Percentiles rank a stretch among this genome's conserved stretches.
Evolutionary conservation across 1,284 basidiomycete species (phyloP).

Genomic region (Abortiporus biennis): DNA sequence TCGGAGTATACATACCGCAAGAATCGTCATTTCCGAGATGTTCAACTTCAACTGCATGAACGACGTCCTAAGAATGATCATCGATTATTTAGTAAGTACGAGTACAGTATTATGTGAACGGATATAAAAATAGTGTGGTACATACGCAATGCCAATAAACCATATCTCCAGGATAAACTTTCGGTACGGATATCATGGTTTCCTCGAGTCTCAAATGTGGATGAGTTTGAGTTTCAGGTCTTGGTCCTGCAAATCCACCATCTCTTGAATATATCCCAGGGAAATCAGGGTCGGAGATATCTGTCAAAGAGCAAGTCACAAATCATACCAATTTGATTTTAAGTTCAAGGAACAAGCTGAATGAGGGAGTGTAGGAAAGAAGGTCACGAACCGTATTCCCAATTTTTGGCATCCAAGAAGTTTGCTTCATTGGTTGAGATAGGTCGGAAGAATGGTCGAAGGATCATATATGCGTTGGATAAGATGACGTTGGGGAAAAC

Average conservation of each 20-base stretch:
- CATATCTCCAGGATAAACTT: constrained; percentile 75
- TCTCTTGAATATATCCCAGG: constrained; percentile 44
- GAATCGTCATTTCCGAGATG: constrained; percentile 70
- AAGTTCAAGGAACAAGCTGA: not conserved
- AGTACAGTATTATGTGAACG: not conserved
- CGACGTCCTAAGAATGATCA: constrained; percentile 41
- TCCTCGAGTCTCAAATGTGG: constrained; percentile 65
- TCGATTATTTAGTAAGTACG: not conserved
- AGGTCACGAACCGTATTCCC: constrained; percentile 66
- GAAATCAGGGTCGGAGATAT: constrained; percentile 50
- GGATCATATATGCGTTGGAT: constrained; percentile 74
- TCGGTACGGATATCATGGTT: constrained; percentile 73
- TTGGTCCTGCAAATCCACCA: constrained; percentile 45
- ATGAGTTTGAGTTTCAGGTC: constrained; percentile 45
- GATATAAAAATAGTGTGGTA: not conserved
- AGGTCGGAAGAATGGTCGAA: constrained; percentile 79
- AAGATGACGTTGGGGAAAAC: constrained; percentile 75
- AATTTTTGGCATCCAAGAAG: constrained; percentile 52
- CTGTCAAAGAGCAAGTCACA: constrained; percentile 23
- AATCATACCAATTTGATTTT: too few species aligned
- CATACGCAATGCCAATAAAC: constrained; percentile 81
- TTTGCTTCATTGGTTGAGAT: constrained; percentile 33
- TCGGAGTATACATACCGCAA: constrained; percentile 38
- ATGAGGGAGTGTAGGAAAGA: not conserved
- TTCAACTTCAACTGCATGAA: constrained; percentile 74